These are phyloP conservation scores for Ormosia semicastrata DNA, from an alignment of 306 rosid genomes.

Conservation along the genomic window DNA sequence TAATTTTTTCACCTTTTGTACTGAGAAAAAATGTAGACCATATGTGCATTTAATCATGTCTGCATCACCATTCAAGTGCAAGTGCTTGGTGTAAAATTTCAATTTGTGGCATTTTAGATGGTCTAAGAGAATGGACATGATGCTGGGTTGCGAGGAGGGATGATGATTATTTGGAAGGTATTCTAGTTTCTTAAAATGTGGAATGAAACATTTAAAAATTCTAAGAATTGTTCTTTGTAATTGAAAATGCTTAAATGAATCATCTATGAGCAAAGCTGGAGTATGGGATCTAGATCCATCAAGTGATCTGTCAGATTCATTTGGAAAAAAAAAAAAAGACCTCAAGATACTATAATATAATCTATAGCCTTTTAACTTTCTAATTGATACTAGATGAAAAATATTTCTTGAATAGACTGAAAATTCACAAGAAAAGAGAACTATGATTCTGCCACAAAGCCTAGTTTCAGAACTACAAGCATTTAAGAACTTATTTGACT, in stretches of 20 bases:
- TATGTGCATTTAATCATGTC: background rate
- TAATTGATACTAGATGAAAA: background rate
- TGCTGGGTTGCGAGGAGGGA: background rate
- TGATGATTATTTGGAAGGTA: background rate
- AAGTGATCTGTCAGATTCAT: background rate
- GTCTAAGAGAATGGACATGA: background rate
- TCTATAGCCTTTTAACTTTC: background rate
- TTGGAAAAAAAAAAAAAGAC: background rate
- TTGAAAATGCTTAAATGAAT: slow-evolving; percentile 4
- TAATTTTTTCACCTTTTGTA: background rate
- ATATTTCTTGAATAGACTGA: background rate
- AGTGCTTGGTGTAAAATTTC: background rate
- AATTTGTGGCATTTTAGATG: background rate
- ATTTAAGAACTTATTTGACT: background rate
- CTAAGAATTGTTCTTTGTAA: too few species aligned
- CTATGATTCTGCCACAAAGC: background rate
- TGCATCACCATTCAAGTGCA: background rate
- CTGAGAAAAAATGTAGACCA: background rate
- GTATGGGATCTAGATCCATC: background rate
- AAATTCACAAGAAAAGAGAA: background rate
- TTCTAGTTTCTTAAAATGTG: background rate
- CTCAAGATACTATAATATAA: background rate
- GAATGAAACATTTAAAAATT: background rate
- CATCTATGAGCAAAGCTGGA: background rate
- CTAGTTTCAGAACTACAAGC: slow-evolving; percentile 7